phyloP scores from a whole-genome alignment of 192 early-diverging fungal species.

The Coemansia sp. region DNA sequence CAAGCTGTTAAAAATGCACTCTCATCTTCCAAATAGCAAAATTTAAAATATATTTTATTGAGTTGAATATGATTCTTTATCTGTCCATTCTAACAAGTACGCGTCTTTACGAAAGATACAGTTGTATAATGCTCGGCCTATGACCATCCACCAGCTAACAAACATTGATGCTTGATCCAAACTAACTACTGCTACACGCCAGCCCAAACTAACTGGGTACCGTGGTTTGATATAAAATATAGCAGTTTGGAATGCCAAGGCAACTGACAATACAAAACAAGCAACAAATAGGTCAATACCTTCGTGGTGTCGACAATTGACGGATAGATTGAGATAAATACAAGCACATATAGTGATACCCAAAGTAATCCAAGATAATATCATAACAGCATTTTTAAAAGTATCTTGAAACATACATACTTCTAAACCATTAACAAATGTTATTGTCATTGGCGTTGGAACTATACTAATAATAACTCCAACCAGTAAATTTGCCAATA shows the following conservation, averaged over 20 bases:
- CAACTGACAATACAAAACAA: neutral
- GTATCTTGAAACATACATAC: conserved; percentile 21
- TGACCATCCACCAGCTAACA: conserved; percentile 31
- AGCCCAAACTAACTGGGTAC: conserved; percentile 19
- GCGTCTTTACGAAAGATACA: conserved; percentile 9
- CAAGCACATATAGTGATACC: neutral
- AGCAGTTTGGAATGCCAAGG: conserved; percentile 17
- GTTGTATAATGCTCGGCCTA: conserved; percentile 17
- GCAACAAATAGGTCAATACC: neutral
- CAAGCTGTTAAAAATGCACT: neutral
- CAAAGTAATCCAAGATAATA: conserved; percentile 11
- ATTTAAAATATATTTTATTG: neutral
- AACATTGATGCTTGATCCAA: conserved; percentile 20
- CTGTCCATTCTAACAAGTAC: conserved; percentile 18
- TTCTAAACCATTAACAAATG: conserved; percentile 12
- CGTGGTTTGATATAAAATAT: conserved; percentile 22
- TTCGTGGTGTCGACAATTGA: conserved; percentile 14
- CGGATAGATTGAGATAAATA: neutral
- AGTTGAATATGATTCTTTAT: neutral
- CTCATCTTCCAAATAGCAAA: neutral
- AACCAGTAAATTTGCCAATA: neutral
- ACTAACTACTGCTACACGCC: conserved; percentile 27
- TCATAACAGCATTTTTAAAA: conserved; percentile 20
- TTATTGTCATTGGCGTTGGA: conserved; percentile 10
- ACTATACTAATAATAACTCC: conserved; percentile 18